Base-by-base conservation (phyloP, 805 yeast species). In the Dipodascus geniculatus region DNA sequence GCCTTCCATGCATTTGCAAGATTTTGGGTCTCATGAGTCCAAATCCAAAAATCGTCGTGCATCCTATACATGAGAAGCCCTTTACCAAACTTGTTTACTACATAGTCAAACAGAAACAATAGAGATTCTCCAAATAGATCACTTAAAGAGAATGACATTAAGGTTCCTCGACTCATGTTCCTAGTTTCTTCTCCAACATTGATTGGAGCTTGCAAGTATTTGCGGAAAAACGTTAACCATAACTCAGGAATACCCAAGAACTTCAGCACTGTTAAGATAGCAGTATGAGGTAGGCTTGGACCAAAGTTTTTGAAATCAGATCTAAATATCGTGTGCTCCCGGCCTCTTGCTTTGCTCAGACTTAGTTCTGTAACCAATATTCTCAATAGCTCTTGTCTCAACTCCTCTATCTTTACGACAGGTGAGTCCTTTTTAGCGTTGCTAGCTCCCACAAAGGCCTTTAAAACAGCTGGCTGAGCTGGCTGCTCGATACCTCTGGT, bases 11-110 rank as follows among this genome's bases (percentile, higher is more conserved):
- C 44, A n/a, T 4, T 6, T 4, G 20, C 20, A 3, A 38, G 17
- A 38, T 3, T 4, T 6, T 38, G 4, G 20, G 20, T n/a, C 19
- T 16, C 8, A n/a, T 38, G 44, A n/a, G 44, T 38, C 44, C 44
- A 38, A n/a, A 38, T 38, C 44, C 44, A 38, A 38, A 38, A 38
- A n/a, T 38, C 44, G 14, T 38, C 44, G 20, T 38, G 44, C 44
- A 38, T 38, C 14, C 44, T 38, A 17, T 38, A 38, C 44, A 38
- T 38, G 20, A 38, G 4, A 9, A 38, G 19, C 8, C 44, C 44
- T n/a, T 38, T 38, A n/a, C 44, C 44, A 38, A 38, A 38, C 20
- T 38, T 38, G 14, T 38, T 38, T 4, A 38, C 44, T 17, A 38
- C 44, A 38, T 11, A 38, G 19, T 38, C 44, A 14, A 38, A 38